Percentiles rank a stretch among this genome's conserved stretches.
Evolutionary conservation across 495 filamentous ascomycete genomes (phyloP).

Genomic region (Penicillium arizonense): DNA sequence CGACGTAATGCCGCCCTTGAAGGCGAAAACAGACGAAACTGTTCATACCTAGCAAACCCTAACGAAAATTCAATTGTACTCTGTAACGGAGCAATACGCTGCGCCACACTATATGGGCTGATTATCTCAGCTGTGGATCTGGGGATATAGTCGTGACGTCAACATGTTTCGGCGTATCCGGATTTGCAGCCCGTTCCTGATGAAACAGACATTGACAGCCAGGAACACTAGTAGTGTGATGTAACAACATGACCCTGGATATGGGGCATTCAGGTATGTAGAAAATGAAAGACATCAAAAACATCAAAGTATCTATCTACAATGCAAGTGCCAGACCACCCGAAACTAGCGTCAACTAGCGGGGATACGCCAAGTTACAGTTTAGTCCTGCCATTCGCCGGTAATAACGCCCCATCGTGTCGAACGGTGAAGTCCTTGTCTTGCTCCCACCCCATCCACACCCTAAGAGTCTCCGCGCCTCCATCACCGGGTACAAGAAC

Average conservation of each 20-base stretch:
- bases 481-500: slow-evolving; percentile 64
- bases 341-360: neutral
- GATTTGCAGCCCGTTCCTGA: slow-evolving; percentile 12
- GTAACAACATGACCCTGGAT: too few species aligned
- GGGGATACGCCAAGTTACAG: slow-evolving; percentile 33
- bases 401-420: slow-evolving; percentile 53
- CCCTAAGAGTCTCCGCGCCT: slow-evolving; percentile 63
- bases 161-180: slow-evolving; percentile 19
- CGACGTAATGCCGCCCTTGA: neutral
- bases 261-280: neutral
- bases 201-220: slow-evolving; percentile 8
- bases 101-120: slow-evolving; percentile 18
- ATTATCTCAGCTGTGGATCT: slow-evolving; percentile 9
- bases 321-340: neutral
- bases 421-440: slow-evolving; percentile 66
- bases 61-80: neutral
- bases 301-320: neutral
- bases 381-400: slow-evolving; percentile 40
- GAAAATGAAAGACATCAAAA: neutral
- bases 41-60: neutral
- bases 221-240: slow-evolving; percentile 2
- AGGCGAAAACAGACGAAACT: neutral
- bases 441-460: slow-evolving; percentile 78
- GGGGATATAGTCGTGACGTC: slow-evolving; percentile 25
- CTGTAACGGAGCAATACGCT: neutral